Evolutionary conservation across 2,329 filamentous ascomycete genomes (phyloP).

Genomic region (Talaromyces islandicus): DNA sequence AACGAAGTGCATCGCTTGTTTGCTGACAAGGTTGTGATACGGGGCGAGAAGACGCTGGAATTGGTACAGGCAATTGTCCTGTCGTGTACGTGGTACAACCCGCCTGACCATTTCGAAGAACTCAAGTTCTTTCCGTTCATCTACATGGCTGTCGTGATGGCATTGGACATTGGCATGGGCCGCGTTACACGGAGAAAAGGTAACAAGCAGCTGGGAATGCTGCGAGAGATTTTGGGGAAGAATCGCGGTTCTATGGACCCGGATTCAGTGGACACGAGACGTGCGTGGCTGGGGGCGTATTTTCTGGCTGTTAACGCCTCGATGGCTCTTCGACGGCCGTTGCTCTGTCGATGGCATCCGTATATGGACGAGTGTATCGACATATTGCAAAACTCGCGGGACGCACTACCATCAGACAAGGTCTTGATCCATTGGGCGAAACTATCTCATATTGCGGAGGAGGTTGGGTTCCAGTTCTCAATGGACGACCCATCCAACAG

Average conservation of each 20-base stretch:
- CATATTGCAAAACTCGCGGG: constrained; percentile 50
- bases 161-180: constrained; percentile 74
- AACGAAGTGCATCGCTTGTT: constrained; percentile 66
- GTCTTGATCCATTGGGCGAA: constrained; percentile 53
- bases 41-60: constrained; percentile 75
- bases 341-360: constrained; percentile 55
- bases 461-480: constrained; percentile 60
- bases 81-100: constrained; percentile 76
- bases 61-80: constrained; percentile 73
- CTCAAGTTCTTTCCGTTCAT: constrained; percentile 86
- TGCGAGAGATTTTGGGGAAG: constrained; percentile 30
- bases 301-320: constrained; percentile 54
- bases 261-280: constrained; percentile 51
- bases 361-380: constrained; percentile 60
- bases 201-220: constrained; percentile 24
- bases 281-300: constrained; percentile 58
- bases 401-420: constrained; percentile 53
- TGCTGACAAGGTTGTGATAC: constrained; percentile 67
- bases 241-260: constrained; percentile 38
- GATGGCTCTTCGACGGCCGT: constrained; percentile 53
- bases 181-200: constrained; percentile 41
- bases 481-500: constrained; percentile 57
- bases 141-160: constrained; percentile 75
- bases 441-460: constrained; percentile 59
- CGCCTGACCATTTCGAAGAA: constrained; percentile 76